phyloP scores from a whole-genome alignment of 2,329 filamentous ascomycete species.

The Diaporthe aspalathi region DNA sequence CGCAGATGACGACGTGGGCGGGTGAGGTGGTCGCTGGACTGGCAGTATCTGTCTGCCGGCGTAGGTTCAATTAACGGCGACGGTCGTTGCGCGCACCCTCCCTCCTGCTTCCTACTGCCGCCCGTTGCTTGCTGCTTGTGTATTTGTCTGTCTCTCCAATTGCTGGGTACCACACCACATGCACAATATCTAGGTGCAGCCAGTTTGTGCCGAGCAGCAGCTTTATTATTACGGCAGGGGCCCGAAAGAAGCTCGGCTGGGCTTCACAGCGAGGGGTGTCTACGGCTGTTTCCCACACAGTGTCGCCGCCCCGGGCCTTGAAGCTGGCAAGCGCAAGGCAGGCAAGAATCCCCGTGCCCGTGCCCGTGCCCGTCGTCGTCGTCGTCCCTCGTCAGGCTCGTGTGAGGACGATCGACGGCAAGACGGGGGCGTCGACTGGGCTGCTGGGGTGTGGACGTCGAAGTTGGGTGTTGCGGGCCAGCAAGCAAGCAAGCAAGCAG shows the following conservation, averaged over 20 bases:
- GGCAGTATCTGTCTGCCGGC: background rate
- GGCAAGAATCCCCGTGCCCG: too few species aligned
- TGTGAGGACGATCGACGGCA: background rate
- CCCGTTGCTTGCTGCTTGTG: background rate
- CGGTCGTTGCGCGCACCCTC: background rate
- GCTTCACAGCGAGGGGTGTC: background rate
- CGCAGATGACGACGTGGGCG: conserved; percentile 21
- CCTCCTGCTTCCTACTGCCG: background rate
- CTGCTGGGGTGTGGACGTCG: background rate
- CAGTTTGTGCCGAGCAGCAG: background rate
- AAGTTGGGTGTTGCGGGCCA: conserved; percentile 12
- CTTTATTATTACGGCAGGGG: background rate
- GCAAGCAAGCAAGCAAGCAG: background rate
- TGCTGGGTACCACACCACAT: background rate
- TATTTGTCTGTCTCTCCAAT: background rate
- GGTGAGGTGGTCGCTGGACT: conserved; percentile 3
- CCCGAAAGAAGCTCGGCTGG: background rate
- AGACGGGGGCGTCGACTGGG: background rate
- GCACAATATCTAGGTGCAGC: too few species aligned
- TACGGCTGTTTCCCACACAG: conserved; percentile 4
- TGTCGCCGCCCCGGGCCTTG: background rate
- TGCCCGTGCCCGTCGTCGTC: too few species aligned
- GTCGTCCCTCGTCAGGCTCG: background rate
- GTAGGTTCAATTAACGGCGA: background rate
- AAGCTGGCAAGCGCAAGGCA: background rate